Evolutionary conservation across 352 stramenopile species (phyloP).

Genomic region (Phytophthora brassicae): DNA sequence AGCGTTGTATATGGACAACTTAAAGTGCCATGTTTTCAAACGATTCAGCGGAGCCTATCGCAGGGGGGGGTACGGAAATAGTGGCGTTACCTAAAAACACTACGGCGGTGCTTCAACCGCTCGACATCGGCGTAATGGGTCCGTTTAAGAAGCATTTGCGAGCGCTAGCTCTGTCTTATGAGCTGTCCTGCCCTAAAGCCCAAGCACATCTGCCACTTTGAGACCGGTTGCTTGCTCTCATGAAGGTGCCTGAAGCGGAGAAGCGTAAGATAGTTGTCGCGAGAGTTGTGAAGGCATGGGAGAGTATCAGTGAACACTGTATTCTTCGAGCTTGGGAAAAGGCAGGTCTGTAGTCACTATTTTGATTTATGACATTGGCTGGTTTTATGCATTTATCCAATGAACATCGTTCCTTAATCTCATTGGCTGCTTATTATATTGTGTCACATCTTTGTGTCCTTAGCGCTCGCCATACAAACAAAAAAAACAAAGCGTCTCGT

Average conservation of each 20-base stretch:
- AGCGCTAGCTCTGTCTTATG: neutral
- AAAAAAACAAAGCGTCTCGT: too few species aligned
- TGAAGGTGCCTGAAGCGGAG: neutral
- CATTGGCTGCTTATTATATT: too few species aligned
- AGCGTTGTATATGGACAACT: conserved; percentile 32
- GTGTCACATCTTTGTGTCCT: too few species aligned
- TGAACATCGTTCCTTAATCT: too few species aligned
- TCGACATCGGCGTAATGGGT: conserved; percentile 30
- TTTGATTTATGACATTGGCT: too few species aligned
- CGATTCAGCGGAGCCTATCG: conserved; percentile 14
- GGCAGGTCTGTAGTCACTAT: too few species aligned
- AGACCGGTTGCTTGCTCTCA: conserved; percentile 12
- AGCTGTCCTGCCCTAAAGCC: conserved; percentile 2
- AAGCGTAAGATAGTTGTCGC: conserved; percentile 16
- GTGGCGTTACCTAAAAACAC: conserved; percentile 25
- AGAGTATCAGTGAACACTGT: conserved; percentile 3
- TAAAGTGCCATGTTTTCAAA: conserved; percentile 28
- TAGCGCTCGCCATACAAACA: too few species aligned
- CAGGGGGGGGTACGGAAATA: conserved; percentile 21
- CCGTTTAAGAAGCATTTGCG: conserved; percentile 31
- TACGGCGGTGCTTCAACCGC: conserved; percentile 22
- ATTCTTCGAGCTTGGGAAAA: conserved; percentile 23
- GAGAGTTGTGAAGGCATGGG: conserved; percentile 17
- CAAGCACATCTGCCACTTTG: conserved; percentile 1
- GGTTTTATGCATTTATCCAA: too few species aligned